These are phyloP conservation scores for Rasamsonia emersonii DNA, from an alignment of 2,329 filamentous ascomycete genomes.

Conservation along the genomic window DNA sequence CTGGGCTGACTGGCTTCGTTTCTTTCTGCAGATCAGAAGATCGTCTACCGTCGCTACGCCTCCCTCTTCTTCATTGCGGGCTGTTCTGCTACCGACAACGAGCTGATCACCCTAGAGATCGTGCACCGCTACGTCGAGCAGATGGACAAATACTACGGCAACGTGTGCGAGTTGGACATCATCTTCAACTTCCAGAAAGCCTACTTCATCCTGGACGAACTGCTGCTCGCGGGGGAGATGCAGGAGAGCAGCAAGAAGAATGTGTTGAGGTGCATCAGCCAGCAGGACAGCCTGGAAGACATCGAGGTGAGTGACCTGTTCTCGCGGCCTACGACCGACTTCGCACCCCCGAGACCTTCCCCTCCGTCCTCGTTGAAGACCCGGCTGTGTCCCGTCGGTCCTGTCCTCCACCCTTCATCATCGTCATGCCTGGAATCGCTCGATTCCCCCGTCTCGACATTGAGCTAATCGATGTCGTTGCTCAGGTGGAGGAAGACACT, in stretches of 20 bases:
- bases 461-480: constrained; percentile 31
- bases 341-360: no score
- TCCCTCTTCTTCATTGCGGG: constrained; percentile 99
- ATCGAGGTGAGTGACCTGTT: constrained; percentile 77
- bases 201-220: constrained; percentile 97
- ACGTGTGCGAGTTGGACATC: constrained; percentile 98
- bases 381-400: constrained; percentile 1
- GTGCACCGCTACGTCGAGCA: constrained; percentile 99
- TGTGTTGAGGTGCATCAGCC: constrained; percentile 86
- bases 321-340: no score
- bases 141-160: constrained; percentile 99
- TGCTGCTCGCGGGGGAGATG: constrained; percentile 89
- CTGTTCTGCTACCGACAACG: constrained; percentile 94
- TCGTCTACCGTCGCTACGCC: constrained; percentile 96
- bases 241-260: constrained; percentile 99
- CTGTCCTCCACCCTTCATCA: background rate
- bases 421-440: constrained; percentile 14
- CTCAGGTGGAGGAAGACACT: constrained; percentile 74
- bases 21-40: constrained; percentile 70
- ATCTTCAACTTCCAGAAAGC: constrained; percentile 99
- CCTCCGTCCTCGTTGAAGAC: background rate
- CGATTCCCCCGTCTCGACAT: constrained; percentile 1
- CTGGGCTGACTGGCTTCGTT: constrained; percentile 5
- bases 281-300: constrained; percentile 95
- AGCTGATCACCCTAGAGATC: constrained; percentile 95